Base-by-base conservation (phyloP, 75 land plant genomes). In the Cupressus sempervirens region DNA sequence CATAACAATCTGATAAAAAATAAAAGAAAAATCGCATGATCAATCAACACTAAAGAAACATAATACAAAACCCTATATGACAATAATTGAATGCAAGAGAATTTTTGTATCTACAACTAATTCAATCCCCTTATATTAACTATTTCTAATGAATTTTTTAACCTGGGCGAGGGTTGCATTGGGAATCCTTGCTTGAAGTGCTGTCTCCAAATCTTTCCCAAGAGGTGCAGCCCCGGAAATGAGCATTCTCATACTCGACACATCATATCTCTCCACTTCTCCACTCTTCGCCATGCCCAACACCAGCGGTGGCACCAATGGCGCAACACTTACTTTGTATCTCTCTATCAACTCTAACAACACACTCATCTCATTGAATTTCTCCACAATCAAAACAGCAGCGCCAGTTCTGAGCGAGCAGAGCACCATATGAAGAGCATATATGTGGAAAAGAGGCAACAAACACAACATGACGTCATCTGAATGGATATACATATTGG, bases 141-240 rank as follows among this genome's bases (percentile, higher is more conserved):
- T 8, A 68, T 35, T 16, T 34, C 76, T 16, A n/a, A 40, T 0
- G 29, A 34, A n/a, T 16, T 36, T 34, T 81, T 85, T 88, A 85
- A 23, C 90, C 90, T 5, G 84, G 34, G 29, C 67, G 8, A 62
- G n/a, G 32, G 84, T 79, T 7, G 90, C 90, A 38, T 80, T 74
- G 12, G 89, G 89, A 48, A 89, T 35, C 40, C 76, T 85, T 32
- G 84, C 83, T 14, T 81, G 50, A 76, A 89, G 84, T 1, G 90
- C 86, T 10, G 81, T 86, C 68, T 89, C 90, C 32, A 89, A 82
- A 82, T 89, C 90, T 54, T 89, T 89, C 58, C 90, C 89, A 2
- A 89, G 86, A 32, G 90, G 90, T 3, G 90, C 90, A 23, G 90
- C 90, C 8, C 90, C 90, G 0, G 90, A 89, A 62, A 87, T 34